These are phyloP conservation scores for Saccharum spontaneum DNA, from an alignment of 176 grass and related monocot genomes.

Conservation along the genomic window DNA sequence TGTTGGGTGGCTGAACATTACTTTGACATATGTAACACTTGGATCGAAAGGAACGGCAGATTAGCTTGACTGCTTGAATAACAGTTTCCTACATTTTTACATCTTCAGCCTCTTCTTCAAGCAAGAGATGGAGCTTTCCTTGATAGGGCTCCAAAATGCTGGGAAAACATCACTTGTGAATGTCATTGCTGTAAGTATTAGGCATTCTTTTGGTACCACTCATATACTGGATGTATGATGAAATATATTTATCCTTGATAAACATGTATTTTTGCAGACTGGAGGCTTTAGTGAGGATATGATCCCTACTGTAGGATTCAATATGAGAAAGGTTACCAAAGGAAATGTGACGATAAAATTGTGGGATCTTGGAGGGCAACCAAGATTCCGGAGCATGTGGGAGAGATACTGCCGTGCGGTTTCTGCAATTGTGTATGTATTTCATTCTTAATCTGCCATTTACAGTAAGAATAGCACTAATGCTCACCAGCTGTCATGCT, in stretches of 20 bases:
- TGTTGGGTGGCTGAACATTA: not conserved
- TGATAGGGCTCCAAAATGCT: conserved; percentile 99
- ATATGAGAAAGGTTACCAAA: conserved; percentile 98
- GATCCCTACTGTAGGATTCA: conserved; percentile 99
- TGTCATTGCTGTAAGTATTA: conserved; percentile 80
- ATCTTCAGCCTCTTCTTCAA: conserved; percentile 89
- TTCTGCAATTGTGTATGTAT: no score
- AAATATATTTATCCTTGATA: conserved; percentile 18
- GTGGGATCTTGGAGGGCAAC: conserved; percentile 99
- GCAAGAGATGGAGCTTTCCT: conserved; percentile 99
- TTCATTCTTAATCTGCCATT: no score
- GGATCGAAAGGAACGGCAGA: no score
- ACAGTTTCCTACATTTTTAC: not conserved
- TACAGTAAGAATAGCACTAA: no score
- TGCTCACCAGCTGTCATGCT: no score
- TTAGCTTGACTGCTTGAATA: not conserved
- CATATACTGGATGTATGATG: not conserved
- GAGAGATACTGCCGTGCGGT: no score
- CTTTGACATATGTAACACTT: conserved; percentile 13
- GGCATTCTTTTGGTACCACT: conserved; percentile 1
- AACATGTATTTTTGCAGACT: conserved; percentile 52
- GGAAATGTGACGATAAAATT: conserved; percentile 99
- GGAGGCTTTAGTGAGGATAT: conserved; percentile 98
- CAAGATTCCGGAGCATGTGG: conserved; percentile 62
- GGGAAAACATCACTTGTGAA: conserved; percentile 98